phyloP scores from a whole-genome alignment of 805 yeast species.

The Lachancea nothofagi region DNA sequence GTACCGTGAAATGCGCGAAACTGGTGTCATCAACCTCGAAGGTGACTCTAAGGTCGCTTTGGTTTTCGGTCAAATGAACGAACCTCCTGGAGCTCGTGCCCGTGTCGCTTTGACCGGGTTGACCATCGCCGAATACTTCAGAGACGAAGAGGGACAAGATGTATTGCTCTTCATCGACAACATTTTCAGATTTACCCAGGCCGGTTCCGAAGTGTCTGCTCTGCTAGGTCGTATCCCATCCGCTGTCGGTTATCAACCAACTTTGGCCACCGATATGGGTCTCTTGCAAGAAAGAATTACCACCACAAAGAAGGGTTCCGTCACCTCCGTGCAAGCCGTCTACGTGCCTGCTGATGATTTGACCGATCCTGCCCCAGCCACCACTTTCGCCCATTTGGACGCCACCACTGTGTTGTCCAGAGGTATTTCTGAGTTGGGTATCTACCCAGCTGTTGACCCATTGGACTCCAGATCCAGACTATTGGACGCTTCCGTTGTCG shows the following conservation, averaged over 20 bases:
- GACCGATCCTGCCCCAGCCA: constrained; percentile 99
- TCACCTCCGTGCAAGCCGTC: constrained; percentile 99
- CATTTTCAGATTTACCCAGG: constrained; percentile 99
- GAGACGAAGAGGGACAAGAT: constrained; percentile 99
- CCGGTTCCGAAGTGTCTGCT: constrained; percentile 99
- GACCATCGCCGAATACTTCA: constrained; percentile 99
- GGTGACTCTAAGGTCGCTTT: constrained; percentile 99
- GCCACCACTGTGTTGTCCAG: constrained; percentile 99
- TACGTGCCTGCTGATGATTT: constrained; percentile 99
- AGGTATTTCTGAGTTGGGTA: constrained; percentile 99
- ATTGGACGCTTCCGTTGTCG: constrained; percentile 94
- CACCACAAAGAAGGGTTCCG: constrained; percentile 99
- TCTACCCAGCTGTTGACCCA: constrained; percentile 99
- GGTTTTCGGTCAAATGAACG: constrained; percentile 99
- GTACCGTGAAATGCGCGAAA: constrained; percentile 99
- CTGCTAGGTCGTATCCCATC: constrained; percentile 99
- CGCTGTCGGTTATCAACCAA: constrained; percentile 99
- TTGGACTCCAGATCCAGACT: constrained; percentile 98
- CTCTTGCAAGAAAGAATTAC: constrained; percentile 99
- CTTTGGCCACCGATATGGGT: constrained; percentile 99
- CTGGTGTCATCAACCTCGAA: constrained; percentile 99
- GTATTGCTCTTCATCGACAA: constrained; percentile 98
- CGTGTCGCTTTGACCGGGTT: constrained; percentile 99
- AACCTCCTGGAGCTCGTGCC: constrained; percentile 99
- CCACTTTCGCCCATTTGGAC: constrained; percentile 99